Base-by-base conservation (phyloP, 106 monocot species). In the Gastrodia elata region DNA sequence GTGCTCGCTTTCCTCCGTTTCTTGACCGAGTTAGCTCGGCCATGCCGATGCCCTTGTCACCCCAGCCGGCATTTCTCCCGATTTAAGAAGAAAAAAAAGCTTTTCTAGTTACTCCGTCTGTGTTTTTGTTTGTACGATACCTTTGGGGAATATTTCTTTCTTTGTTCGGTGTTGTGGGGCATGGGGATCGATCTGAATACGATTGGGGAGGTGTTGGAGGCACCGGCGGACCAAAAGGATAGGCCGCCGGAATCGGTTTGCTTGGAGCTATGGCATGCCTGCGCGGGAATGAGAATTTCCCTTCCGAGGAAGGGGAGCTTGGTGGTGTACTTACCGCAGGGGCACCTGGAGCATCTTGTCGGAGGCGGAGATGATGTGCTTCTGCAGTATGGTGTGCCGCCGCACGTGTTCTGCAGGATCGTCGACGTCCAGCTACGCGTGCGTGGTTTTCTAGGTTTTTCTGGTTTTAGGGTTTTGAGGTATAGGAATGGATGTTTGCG, bases 191-290 rank as follows among this genome's bases (percentile, higher is more conserved):
- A 96, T 80, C 79, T 96, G 68, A 96, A 96, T 84, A 82, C 80
- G 18, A 68, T 89, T 34, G 87, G 87, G 59, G 94, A 84, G 14
- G 89, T 76, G 37, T 85, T 74, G 52, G 84, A 79, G 48, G 83
- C 56, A 56, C 64, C 16, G 44, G 61, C 16, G 52, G 70, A 34
- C 16, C 38, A 64, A 39, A 44, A 43, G 11, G 13, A 37, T 14
- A 20, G 26, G 13, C 42, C 61, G 15, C 64, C 6, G 43, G 55
- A 56, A 14, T 70, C 76, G 26, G 86, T 97, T 43, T 92, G 92
- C 67, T 55, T 92, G 68, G 96, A 97, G 86, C 90, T 97, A 34
- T 97, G 96, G 96, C 87, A 86, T 73, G 96, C 96, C 11, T 97
- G 96, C 68, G 96, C 96, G 0, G 96, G 96, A 55, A 87, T 90